These are phyloP conservation scores for Capronia epimyces DNA, from an alignment of 2,329 filamentous ascomycete genomes.

Conservation along the genomic window DNA sequence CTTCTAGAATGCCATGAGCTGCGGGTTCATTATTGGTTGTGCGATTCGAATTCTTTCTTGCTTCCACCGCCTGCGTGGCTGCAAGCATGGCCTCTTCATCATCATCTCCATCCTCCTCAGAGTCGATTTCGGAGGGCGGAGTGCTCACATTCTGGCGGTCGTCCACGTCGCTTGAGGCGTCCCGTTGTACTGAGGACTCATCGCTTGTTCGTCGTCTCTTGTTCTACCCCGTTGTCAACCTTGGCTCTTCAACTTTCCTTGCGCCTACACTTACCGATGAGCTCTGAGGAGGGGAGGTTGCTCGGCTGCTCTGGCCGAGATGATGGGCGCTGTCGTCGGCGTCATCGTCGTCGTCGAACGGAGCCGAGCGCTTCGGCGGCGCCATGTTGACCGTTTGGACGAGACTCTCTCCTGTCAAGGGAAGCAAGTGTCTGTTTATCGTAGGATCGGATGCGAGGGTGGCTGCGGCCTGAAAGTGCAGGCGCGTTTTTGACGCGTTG, in stretches of 20 bases:
- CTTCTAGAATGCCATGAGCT: conserved; percentile 81
- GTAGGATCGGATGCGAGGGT: no score
- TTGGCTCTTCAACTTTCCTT: not conserved
- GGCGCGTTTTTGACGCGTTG: conserved; percentile 1
- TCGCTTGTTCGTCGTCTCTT: conserved; percentile 27
- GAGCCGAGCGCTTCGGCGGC: conserved; percentile 13
- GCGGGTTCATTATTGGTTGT: conserved; percentile 66
- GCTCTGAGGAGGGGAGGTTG: conserved; percentile 8
- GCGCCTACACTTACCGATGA: conserved; percentile 9
- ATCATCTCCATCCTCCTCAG: conserved; percentile 19
- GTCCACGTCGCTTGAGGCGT: conserved; percentile 14
- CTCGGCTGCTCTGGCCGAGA: not conserved
- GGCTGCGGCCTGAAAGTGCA: not conserved
- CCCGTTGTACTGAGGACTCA: conserved; percentile 12
- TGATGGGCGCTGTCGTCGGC: conserved; percentile 10
- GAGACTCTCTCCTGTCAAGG: not conserved
- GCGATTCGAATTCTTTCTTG: conserved; percentile 44
- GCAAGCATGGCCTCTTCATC: conserved; percentile 47
- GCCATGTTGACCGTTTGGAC: conserved; percentile 7
- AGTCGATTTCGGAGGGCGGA: conserved; percentile 20
- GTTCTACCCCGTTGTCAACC: conserved; percentile 14
- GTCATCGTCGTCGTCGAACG: not conserved
- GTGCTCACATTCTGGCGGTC: conserved; percentile 15
- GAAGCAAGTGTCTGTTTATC: not conserved
- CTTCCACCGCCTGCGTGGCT: conserved; percentile 58